These are phyloP conservation scores for Ophiobolus disseminans DNA, from an alignment of 2,329 filamentous ascomycete species.

Conservation along the genomic window DNA sequence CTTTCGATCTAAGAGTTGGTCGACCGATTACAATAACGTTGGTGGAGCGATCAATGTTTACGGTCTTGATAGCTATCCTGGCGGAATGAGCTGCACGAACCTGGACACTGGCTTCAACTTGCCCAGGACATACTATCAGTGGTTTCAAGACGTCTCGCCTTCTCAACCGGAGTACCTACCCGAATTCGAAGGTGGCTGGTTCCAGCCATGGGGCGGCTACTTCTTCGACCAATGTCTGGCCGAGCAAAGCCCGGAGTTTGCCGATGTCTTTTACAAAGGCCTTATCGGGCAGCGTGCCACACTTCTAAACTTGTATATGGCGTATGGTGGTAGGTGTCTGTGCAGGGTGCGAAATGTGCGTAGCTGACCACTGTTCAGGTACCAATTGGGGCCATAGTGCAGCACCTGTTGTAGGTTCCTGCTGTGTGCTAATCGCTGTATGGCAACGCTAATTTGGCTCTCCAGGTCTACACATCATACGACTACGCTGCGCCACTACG, in stretches of 20 bases:
- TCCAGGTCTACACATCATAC: constrained; percentile 56
- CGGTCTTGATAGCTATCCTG: constrained; percentile 57
- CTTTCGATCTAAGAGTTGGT: constrained; percentile 59
- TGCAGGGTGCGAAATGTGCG: background rate
- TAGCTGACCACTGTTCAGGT: background rate
- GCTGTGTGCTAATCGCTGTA: background rate
- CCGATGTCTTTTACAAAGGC: constrained; percentile 65
- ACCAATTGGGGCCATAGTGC: constrained; percentile 63
- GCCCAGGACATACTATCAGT: constrained; percentile 62
- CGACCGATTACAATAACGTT: constrained; percentile 62
- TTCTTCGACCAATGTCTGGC: constrained; percentile 61
- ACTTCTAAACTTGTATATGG: constrained; percentile 60
- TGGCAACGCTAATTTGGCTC: background rate
- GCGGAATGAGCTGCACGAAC: constrained; percentile 60
- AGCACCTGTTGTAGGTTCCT: constrained; percentile 37
- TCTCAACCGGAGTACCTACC: constrained; percentile 62
- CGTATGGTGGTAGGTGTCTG: constrained; percentile 55
- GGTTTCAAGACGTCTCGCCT: constrained; percentile 63
- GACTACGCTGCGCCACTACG: constrained; percentile 59
- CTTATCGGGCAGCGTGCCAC: constrained; percentile 61
- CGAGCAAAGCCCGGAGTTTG: constrained; percentile 57
- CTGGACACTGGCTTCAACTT: constrained; percentile 58
- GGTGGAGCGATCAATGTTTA: constrained; percentile 63
- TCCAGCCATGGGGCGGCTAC: constrained; percentile 61
- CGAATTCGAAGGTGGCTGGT: constrained; percentile 63